Evolutionary conservation across 768 basidiomycete genomes (phyloP).

Genomic region (Mycena belliarum): DNA sequence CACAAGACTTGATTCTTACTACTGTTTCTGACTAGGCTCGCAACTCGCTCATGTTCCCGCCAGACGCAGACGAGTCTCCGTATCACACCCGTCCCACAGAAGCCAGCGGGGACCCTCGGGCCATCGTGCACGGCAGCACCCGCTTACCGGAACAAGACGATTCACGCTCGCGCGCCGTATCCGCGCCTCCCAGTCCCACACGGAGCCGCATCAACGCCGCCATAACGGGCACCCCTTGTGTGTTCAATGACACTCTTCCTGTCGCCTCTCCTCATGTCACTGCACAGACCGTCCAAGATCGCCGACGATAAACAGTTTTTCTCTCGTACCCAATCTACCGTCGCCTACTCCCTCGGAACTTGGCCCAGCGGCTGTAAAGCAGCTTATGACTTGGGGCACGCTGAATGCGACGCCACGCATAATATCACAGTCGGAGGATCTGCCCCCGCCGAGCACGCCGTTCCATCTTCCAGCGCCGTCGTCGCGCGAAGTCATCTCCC

Average conservation of each 20-base stretch:
- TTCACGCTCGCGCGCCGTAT: constrained; percentile 40
- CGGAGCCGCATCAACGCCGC: constrained; percentile 90
- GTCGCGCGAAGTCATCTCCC: constrained; percentile 79
- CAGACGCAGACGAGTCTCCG: constrained; percentile 86
- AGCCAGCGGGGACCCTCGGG: constrained; percentile 47
- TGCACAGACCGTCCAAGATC: constrained; percentile 62
- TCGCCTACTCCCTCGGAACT: constrained; percentile 84
- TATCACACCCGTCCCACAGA: constrained; percentile 50
- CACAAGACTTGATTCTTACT: not conserved
- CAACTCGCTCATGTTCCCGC: constrained; percentile 93
- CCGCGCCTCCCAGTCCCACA: constrained; percentile 85
- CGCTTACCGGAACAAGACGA: constrained; percentile 76
- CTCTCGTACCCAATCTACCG: constrained; percentile 83
- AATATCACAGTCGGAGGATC: constrained; percentile 63
- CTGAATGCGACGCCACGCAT: constrained; percentile 90
- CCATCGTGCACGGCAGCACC: constrained; percentile 80
- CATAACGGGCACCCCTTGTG: constrained; percentile 90
- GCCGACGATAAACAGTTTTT: constrained; percentile 57
- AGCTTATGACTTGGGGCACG: constrained; percentile 98
- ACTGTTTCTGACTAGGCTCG: constrained; percentile 65
- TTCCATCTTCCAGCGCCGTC: constrained; percentile 81
- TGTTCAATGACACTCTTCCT: constrained; percentile 29
- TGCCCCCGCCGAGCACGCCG: constrained; percentile 54
- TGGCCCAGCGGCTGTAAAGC: constrained; percentile 80
- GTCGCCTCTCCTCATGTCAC: constrained; percentile 15